These are phyloP conservation scores for Trichoderma hamatum DNA, from an alignment of 2,329 filamentous ascomycete species.

Conservation along the genomic window DNA sequence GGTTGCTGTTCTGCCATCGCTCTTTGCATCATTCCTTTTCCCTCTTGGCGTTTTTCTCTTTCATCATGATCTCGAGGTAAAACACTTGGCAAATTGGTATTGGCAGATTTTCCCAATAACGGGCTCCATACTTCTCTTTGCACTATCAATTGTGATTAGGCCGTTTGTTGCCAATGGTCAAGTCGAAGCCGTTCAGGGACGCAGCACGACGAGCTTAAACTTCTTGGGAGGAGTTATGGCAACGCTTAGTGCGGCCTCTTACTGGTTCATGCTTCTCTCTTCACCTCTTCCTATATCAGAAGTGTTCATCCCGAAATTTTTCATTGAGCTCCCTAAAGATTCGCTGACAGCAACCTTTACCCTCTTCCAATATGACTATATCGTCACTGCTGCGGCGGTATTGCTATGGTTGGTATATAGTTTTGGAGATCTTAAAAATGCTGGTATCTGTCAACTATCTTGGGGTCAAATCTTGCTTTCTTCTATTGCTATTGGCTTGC, in stretches of 20 bases:
- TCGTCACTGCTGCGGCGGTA: constrained; percentile 30
- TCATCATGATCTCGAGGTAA: constrained; percentile 30
- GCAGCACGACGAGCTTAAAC: neutral
- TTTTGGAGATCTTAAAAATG: constrained; percentile 33
- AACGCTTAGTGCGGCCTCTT: constrained; percentile 22
- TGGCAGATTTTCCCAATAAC: constrained; percentile 39
- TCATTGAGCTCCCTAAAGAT: constrained; percentile 29
- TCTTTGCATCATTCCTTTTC: constrained; percentile 30
- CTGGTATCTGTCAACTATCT: constrained; percentile 24
- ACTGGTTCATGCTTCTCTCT: constrained; percentile 31
- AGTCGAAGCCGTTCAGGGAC: neutral
- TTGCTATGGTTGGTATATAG: constrained; percentile 34
- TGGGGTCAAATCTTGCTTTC: constrained; percentile 18
- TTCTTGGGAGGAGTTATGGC: constrained; percentile 11
- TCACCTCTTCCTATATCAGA: constrained; percentile 25
- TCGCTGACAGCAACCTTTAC: constrained; percentile 29
- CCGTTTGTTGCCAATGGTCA: neutral
- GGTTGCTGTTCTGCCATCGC: constrained; percentile 29
- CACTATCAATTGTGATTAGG: constrained; percentile 20
- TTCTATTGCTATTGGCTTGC: neutral
- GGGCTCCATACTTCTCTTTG: constrained; percentile 31
- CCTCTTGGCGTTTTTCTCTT: constrained; percentile 33
- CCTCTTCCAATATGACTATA: constrained; percentile 38
- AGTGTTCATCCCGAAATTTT: constrained; percentile 34
- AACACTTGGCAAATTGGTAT: constrained; percentile 39